Base-by-base conservation (phyloP, 148 eudicot genomes). In the Nyssa sinensis region DNA sequence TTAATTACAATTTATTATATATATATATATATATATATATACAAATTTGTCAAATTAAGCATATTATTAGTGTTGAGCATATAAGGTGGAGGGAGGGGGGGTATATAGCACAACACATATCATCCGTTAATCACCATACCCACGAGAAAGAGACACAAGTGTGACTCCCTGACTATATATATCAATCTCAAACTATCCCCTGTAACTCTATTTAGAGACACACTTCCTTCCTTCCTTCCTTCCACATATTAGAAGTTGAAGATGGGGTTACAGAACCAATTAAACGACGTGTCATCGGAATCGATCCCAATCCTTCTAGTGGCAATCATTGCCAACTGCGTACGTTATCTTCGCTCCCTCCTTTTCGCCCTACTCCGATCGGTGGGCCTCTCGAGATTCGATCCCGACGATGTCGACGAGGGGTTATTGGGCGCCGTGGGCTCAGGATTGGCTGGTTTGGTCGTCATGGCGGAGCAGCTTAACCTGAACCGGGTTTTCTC, bases 191-290 rank as follows among this genome's bases (percentile, higher is more conserved):
- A n/a, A n/a, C n/a, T n/a, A n/a, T n/a, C n/a, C n/a, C n/a, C n/a
- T n/a, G n/a, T n/a, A n/a, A n/a, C n/a, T n/a, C n/a, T n/a, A n/a
- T n/a, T n/a, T n/a, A n/a, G n/a, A n/a, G n/a, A n/a, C n/a, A n/a
- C 44, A 39, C 9, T 12, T 39, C 9, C 44, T 1, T 39, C 11
- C 44, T 39, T 12, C 44, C 44, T 39, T 12, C 51, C 19, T 44
- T 44, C 19, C 17, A 39, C 44, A 39, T 12, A 41, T 44, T 11
- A 12, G 62, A 41, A 33, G 47, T 5, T 30, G 28, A 28, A 58
- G 6, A 92, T 93, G 97, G 97, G 97, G 0, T 72, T 93, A 75
- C 93, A 93, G 9, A 77, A 75, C 69, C 95, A 90, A 39, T 75
- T 90, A 29, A 85, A 80, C 80, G 97, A 93, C 81, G 84, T 87